A percentile compares a stretch with the other conserved stretches of the same genome.
These are phyloP conservation scores for Incumbomyces lentus DNA, from an alignment of 2,329 filamentous ascomycete species.

Conservation along the genomic window DNA sequence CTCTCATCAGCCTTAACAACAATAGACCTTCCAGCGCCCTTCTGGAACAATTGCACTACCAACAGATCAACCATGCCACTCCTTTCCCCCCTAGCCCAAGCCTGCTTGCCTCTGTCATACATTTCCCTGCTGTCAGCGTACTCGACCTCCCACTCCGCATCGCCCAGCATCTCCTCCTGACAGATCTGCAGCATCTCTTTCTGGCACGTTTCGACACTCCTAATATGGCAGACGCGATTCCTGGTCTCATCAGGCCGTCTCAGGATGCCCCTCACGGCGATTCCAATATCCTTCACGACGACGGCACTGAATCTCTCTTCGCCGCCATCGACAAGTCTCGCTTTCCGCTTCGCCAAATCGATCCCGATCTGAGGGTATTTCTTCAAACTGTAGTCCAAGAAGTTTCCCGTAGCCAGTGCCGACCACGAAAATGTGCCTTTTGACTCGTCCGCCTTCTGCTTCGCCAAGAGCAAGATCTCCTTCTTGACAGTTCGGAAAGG, in stretches of 20 bases:
- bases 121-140: neutral
- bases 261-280: constrained; percentile 2
- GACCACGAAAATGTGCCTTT: neutral
- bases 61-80: constrained; percentile 3
- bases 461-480: neutral
- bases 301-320: neutral
- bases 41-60: constrained; percentile 4
- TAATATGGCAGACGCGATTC: neutral
- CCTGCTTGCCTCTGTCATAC: constrained; percentile 3
- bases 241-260: neutral
- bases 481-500: neutral
- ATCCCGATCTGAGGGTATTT: constrained; percentile 2
- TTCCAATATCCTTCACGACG: neutral
- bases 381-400: neutral
- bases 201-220: constrained; percentile 3
- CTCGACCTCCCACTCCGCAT: neutral
- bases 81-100: neutral
- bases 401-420: neutral
- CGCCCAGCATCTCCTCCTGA: neutral
- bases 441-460: neutral
- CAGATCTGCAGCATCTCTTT: neutral
- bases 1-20: neutral
- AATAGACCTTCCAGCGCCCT: neutral
- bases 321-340: neutral
- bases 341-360: neutral